phyloP scores from a whole-genome alignment of 2,329 filamentous ascomycete genomes.

The Trichoderma guizhouense region DNA sequence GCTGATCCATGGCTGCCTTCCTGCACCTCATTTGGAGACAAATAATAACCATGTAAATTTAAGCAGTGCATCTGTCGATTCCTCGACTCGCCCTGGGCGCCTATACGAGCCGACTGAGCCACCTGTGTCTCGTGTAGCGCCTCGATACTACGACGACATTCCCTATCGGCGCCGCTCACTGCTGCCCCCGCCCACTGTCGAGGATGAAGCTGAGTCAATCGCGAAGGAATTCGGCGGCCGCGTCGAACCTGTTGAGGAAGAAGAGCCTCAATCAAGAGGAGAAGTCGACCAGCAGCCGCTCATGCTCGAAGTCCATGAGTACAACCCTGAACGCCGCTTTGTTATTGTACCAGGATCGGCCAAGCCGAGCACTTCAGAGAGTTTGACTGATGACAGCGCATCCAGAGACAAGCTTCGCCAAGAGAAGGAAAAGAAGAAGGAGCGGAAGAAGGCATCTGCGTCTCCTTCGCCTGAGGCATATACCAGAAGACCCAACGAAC shows the following conservation, averaged over 20 bases:
- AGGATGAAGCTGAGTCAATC: slow-evolving; percentile 64
- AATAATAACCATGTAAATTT: slow-evolving; percentile 9
- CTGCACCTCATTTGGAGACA: background rate
- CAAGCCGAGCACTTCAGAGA: slow-evolving; percentile 10
- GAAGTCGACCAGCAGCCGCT: slow-evolving; percentile 66
- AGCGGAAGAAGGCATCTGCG: background rate
- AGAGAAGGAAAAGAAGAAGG: slow-evolving; percentile 5
- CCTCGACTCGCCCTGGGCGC: background rate
- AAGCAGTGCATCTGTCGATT: slow-evolving; percentile 23
- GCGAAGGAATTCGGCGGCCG: slow-evolving; percentile 54
- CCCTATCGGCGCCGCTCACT: slow-evolving; percentile 31
- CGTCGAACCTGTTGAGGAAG: slow-evolving; percentile 35
- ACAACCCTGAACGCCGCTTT: slow-evolving; percentile 63
- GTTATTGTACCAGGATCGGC: slow-evolving; percentile 49
- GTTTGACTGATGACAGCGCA: slow-evolving; percentile 26
- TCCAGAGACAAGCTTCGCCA: slow-evolving; percentile 25
- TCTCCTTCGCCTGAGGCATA: slow-evolving; percentile 4
- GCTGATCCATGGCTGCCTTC: background rate
- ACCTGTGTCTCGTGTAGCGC: background rate
- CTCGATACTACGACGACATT: slow-evolving; percentile 15
- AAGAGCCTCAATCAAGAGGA: slow-evolving; percentile 60
- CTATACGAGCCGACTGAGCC: slow-evolving; percentile 17
- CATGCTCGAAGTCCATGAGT: slow-evolving; percentile 58
- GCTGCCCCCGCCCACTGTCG: slow-evolving; percentile 63
- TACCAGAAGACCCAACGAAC: background rate